Conservation (phyloP, 345 rosid genomes). For the Hibiscus mutabilis region DNA sequence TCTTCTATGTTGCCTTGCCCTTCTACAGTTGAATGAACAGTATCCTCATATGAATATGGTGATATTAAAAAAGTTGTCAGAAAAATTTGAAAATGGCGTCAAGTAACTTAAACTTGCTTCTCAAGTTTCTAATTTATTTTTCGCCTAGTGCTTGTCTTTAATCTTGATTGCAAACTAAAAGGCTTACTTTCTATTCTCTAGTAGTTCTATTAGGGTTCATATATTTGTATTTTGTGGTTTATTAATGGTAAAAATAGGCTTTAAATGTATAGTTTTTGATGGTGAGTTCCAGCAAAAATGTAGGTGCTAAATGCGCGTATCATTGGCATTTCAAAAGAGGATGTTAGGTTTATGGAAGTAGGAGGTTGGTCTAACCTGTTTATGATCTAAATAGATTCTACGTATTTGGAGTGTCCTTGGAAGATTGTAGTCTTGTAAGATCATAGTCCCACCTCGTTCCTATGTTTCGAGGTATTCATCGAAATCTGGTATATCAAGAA, state of each 20-base stretch:
- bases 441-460: background rate
- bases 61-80: too few species aligned
- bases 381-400: background rate
- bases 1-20: background rate
- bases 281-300: background rate
- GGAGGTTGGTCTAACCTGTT: background rate
- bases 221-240: constrained; percentile 1
- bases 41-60: too few species aligned
- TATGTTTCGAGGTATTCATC: too few species aligned
- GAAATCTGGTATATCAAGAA: too few species aligned
- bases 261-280: background rate
- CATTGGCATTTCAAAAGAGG: constrained; percentile 2
- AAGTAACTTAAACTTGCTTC: too few species aligned
- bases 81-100: too few species aligned
- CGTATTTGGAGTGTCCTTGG: background rate
- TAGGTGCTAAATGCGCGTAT: background rate
- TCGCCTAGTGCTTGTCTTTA: background rate
- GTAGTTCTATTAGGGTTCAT: background rate
- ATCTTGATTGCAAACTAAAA: background rate
- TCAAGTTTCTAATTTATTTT: background rate
- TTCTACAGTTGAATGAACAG: too few species aligned
- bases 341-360: background rate
- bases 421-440: background rate
- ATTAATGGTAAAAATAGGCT: background rate
- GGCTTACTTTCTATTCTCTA: background rate